A percentile compares a stretch with the other conserved stretches of the same genome.
Conservation (phyloP, 805 yeast genomes). For the Metschnikowia continentalis region DNA sequence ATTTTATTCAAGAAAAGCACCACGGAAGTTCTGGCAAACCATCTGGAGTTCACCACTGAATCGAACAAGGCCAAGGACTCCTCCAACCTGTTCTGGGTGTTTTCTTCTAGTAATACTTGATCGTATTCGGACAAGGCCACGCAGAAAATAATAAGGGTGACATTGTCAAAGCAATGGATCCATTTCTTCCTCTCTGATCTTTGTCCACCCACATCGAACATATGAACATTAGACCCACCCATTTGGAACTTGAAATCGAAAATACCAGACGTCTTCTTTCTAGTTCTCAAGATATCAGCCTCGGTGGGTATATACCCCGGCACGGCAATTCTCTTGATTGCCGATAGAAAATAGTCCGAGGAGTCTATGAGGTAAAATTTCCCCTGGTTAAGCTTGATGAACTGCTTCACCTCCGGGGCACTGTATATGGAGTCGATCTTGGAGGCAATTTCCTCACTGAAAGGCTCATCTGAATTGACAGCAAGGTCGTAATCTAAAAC, state of each 20-base stretch:
- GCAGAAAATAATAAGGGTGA: slow-evolving; percentile 83
- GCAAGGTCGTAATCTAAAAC: slow-evolving; percentile 46
- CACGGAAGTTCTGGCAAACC: slow-evolving; percentile 86
- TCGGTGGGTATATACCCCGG: slow-evolving; percentile 66
- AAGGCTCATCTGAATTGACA: slow-evolving; percentile 48
- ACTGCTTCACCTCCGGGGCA: slow-evolving; percentile 49
- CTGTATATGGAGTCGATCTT: slow-evolving; percentile 55
- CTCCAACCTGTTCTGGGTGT: slow-evolving; percentile 25
- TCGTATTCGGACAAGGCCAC: slow-evolving; percentile 91
- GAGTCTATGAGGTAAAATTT: slow-evolving; percentile 84
- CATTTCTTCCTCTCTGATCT: slow-evolving; percentile 93
- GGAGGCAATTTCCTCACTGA: slow-evolving; percentile 47
- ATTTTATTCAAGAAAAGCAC: slow-evolving; percentile 86
- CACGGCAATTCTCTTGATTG: slow-evolving; percentile 55
- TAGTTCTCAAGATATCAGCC: slow-evolving; percentile 76
- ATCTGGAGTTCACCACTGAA: slow-evolving; percentile 84
- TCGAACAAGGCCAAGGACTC: slow-evolving; percentile 75
- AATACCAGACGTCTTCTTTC: slow-evolving; percentile 91
- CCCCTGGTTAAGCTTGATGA: slow-evolving; percentile 57
- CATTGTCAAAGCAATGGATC: slow-evolving; percentile 96
- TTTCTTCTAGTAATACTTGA: slow-evolving; percentile 63
- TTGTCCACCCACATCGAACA: slow-evolving; percentile 91
- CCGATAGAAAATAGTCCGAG: slow-evolving; percentile 70
- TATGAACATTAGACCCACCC: slow-evolving; percentile 50
- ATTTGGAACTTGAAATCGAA: slow-evolving; percentile 76